Evolutionary conservation across 2,329 filamentous ascomycete genomes (phyloP).

Genomic region (Metarhizium rileyi): DNA sequence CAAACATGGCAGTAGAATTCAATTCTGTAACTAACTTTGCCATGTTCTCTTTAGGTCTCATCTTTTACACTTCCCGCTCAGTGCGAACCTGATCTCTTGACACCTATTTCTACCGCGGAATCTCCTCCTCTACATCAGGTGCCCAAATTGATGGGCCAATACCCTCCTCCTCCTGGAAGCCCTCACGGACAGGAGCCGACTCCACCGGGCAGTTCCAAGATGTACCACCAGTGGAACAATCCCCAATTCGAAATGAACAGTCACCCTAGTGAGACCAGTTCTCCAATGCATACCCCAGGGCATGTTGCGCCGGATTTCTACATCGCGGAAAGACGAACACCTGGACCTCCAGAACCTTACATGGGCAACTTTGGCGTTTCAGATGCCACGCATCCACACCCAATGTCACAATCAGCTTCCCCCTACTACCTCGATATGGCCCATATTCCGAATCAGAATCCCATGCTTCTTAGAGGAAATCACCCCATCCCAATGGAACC

Average conservation of each 20-base stretch:
- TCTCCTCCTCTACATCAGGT: conserved; percentile 39
- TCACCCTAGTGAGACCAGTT: conserved; percentile 31
- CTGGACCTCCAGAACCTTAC: conserved; percentile 26
- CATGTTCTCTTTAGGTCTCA: conserved; percentile 13
- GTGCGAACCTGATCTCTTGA: conserved; percentile 36
- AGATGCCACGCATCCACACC: conserved; percentile 16
- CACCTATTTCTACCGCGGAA: conserved; percentile 39
- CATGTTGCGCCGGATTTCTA: conserved; percentile 27
- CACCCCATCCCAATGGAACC: conserved; percentile 15
- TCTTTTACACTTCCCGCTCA: conserved; percentile 24
- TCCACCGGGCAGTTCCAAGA: conserved; percentile 36
- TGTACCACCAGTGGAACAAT: conserved; percentile 32
- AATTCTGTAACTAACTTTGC: neutral
- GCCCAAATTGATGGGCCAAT: conserved; percentile 30
- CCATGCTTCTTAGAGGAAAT: conserved; percentile 16
- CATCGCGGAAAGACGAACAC: conserved; percentile 29
- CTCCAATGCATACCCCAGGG: conserved; percentile 34
- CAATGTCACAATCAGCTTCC: conserved; percentile 12
- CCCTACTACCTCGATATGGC: conserved; percentile 21
- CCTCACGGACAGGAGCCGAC: conserved; percentile 34
- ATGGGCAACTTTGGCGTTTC: conserved; percentile 28
- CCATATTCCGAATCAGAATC: conserved; percentile 17
- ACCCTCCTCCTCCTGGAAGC: conserved; percentile 26
- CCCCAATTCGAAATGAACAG: conserved; percentile 30
- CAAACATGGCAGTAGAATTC: neutral